phyloP scores from a whole-genome alignment of 176 grass and related monocot genomes.

The Cenchrus americanus region DNA sequence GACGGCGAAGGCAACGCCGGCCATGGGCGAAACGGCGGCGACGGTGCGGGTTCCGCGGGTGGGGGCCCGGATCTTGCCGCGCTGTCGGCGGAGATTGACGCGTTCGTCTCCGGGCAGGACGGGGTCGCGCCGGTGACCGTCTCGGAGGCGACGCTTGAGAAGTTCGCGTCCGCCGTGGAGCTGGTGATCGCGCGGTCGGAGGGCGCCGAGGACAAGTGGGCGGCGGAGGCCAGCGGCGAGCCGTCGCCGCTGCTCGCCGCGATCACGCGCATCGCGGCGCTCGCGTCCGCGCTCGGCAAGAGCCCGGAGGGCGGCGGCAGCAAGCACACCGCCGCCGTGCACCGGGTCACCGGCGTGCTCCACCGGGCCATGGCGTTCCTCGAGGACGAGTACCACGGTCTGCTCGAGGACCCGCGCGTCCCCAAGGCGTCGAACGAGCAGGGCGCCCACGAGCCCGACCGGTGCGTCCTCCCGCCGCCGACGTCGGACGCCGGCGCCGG shows the following conservation, averaged over 20 bases:
- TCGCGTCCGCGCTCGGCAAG: slow-evolving; percentile 41
- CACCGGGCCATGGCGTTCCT: slow-evolving; percentile 90
- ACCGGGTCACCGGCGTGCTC: slow-evolving; percentile 56
- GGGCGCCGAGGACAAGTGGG: slow-evolving; percentile 52
- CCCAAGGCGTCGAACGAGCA: slow-evolving; percentile 22
- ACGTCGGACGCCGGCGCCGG: background rate
- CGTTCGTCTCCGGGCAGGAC: slow-evolving; percentile 46
- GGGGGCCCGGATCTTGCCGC: slow-evolving; percentile 47
- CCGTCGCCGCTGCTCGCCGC: slow-evolving; percentile 47
- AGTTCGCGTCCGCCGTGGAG: slow-evolving; percentile 66
- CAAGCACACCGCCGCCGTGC: slow-evolving; percentile 41
- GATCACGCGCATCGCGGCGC: slow-evolving; percentile 51
- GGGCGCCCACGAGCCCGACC: slow-evolving; percentile 50
- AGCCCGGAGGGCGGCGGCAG: slow-evolving; percentile 26
- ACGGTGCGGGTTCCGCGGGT: background rate
- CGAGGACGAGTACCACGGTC: slow-evolving; percentile 72
- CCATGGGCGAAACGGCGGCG: background rate
- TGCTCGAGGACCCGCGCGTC: slow-evolving; percentile 55
- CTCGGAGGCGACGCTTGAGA: slow-evolving; percentile 42
- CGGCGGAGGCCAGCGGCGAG: slow-evolving; percentile 30
- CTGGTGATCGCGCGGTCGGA: slow-evolving; percentile 45
- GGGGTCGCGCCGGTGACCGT: slow-evolving; percentile 3
- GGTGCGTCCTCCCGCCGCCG: slow-evolving; percentile 39
- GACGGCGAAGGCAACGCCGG: background rate
- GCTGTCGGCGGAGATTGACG: slow-evolving; percentile 70